Base-by-base conservation (phyloP, 139 green algal genomes). In the Mesostigma viride region DNA sequence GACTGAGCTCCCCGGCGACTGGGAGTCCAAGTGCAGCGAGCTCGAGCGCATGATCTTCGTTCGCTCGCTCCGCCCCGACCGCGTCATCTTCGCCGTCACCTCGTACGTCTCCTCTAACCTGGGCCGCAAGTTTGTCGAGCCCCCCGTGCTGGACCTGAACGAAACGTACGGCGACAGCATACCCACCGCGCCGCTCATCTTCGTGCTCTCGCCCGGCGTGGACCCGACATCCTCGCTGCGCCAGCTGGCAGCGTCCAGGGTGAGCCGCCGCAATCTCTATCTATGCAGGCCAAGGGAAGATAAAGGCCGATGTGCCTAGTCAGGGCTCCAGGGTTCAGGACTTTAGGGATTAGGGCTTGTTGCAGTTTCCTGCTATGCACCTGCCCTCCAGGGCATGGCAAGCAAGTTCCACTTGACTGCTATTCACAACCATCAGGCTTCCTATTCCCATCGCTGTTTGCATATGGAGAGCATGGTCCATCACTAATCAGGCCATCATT, bases 61-160 rank as follows among this genome's bases (percentile, higher is more conserved):
- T 24, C 64, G 74, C 3, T 81, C 45, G 26, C 70, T 89, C 35
- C 76, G 87, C 32, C 83, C 81, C 47, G 88, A 95, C 78, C 75
- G 86, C n/a, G 80, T 89, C 65, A 82, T 90, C 44, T 88, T 88
- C 68, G 81, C 80, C 1, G 81, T 84, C 24, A 84, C 84, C 11
- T 72, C 51, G 2, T 95, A 88, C 73, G 86, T 91, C 1, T 74
- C 82, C 46, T 88, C 86, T 61, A 73, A 81, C 3, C 78, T 95
- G n/a, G 88, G 88, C 22, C 65, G 81, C 40, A 84, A 84, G 75
- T 95, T 87, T 74, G 82, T 91, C 20, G 86, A 92, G 74, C 88
- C 88, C 3, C 88, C 88, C 3, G 81, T 89, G 36, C 79, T 95
- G 20, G 82, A 95, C 76, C 85, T 95, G 17, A 73, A 36, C 1